These are phyloP conservation scores for Fusarium dlaminii DNA, from an alignment of 2,329 filamentous ascomycete genomes.

Conservation along the genomic window DNA sequence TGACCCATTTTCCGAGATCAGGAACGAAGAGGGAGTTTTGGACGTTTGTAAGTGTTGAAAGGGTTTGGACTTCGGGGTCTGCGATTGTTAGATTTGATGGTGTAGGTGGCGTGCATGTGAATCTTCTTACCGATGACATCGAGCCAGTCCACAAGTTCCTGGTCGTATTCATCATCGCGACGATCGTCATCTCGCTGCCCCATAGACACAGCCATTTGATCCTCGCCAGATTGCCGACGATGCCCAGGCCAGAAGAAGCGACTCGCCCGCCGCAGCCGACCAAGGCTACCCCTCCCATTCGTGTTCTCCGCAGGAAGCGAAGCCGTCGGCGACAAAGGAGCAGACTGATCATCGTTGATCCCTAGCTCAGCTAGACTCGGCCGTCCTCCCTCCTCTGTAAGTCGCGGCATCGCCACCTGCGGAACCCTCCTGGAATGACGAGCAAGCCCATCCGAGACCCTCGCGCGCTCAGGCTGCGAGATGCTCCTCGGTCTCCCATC, in stretches of 20 bases:
- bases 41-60: constrained; percentile 87
- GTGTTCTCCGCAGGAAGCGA: constrained; percentile 42
- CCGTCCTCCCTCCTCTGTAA: constrained; percentile 52
- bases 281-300: not conserved
- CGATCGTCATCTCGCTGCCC: constrained; percentile 11
- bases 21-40: constrained; percentile 91
- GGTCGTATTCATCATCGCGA: constrained; percentile 49
- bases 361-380: constrained; percentile 50
- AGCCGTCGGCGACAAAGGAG: constrained; percentile 38
- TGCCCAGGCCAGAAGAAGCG: constrained; percentile 43
- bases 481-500: constrained; percentile 47
- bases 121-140: constrained; percentile 51
- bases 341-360: constrained; percentile 12
- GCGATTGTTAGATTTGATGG: not conserved
- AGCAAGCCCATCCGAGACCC: constrained; percentile 33
- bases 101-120: not conserved
- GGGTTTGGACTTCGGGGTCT: constrained; percentile 86
- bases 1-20: constrained; percentile 78
- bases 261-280: constrained; percentile 36
- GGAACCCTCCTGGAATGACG: constrained; percentile 46
- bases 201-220: not conserved
- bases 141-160: constrained; percentile 52
- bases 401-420: constrained; percentile 50
- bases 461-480: constrained; percentile 47
- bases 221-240: constrained; percentile 8